phyloP scores from a whole-genome alignment of 164 flowering plant species.

The Hamamelis virginiana region DNA sequence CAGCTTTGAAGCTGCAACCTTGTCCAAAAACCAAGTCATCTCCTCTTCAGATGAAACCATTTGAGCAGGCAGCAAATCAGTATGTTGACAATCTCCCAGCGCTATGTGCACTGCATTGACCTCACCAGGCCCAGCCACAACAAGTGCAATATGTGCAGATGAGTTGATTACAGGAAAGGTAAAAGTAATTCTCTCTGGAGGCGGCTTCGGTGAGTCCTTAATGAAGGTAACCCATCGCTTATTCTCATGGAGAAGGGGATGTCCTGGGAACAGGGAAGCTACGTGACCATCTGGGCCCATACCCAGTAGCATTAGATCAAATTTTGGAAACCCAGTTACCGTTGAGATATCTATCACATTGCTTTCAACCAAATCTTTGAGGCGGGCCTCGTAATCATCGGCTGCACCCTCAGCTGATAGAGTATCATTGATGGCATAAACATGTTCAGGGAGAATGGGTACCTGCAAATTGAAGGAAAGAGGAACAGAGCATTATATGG shows the following conservation, averaged over 20 bases:
- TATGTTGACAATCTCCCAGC: constrained; percentile 30
- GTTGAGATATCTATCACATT: constrained; percentile 36
- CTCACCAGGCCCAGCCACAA: constrained; percentile 56
- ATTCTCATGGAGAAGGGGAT: constrained; percentile 59
- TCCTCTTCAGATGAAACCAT: constrained; percentile 62
- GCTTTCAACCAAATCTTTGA: constrained; percentile 48
- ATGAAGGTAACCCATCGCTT: constrained; percentile 72
- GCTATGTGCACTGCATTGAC: constrained; percentile 46
- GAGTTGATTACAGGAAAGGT: constrained; percentile 80
- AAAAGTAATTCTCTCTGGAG: constrained; percentile 76
- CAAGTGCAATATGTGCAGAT: constrained; percentile 59
- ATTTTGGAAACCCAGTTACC: constrained; percentile 61
- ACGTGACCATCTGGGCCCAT: constrained; percentile 94
- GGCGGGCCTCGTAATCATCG: constrained; percentile 70
- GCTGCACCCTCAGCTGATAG: constrained; percentile 78
- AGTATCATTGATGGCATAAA: constrained; percentile 72
- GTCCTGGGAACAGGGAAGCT: constrained; percentile 79
- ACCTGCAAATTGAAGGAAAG: constrained; percentile 36
- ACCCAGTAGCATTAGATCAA: constrained; percentile 75
- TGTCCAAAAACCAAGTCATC: constrained; percentile 69
- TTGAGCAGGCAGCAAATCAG: constrained; percentile 50
- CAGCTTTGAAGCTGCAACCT: constrained; percentile 63
- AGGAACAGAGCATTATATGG: not conserved
- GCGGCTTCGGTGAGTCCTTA: constrained; percentile 80
- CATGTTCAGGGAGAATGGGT: constrained; percentile 58